Evolutionary conservation across 1,284 basidiomycete genomes (phyloP), one percentile per base, ranked within the genome.

Genomic region (Hortiboletus rubellus): DNA sequence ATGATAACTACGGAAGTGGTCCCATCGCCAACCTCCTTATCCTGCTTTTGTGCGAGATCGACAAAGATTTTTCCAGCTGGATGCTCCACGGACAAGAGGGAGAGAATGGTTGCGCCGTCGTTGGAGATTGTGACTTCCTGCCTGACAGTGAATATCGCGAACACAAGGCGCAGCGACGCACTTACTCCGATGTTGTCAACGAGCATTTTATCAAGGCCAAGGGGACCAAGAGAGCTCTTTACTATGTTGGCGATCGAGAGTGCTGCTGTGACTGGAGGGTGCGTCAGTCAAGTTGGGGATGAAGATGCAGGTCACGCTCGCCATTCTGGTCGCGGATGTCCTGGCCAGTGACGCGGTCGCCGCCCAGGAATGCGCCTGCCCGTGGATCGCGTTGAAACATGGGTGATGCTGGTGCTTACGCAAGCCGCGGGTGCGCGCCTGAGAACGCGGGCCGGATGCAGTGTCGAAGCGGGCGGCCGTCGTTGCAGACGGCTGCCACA

Each of bases 71-170:
- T 88, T 36, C 93, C 95, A 7, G 96, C 94, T 44, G 96, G 95
- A 72, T 98, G 94, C 65, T 96, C 89, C 46, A 98, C 95, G 44
- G 94, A 88, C 46, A 98, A 80, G 24, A 99, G 82, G 37, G 92
- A 89, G 44, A 99, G 86, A 66, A 99, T 99, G 34, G 97, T 99
- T 27, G 97, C 97, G 50, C 97, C 97, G 77, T 99, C 97, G 76
- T 99, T 99, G 56, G 96, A 98, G 74, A 99, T 99, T 41, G 96
- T 99, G 45, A 99, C 96, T 82, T 99, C 97, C 91, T 94, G 61
- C 7, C 47, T 18, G 51, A 43, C 24, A 34, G 53, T 67, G 57
- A 55, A 47, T 50, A 54, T 52, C 44, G 38, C 27, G 46, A 34
- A 33, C 30, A 40, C 9, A 17, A 14, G 31, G 40, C n/a, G 3